Percentiles rank a stretch among this genome's conserved stretches.
Evolutionary conservation across 2,329 filamentous ascomycete genomes (phyloP).

Genomic region (Fusarium concolor): DNA sequence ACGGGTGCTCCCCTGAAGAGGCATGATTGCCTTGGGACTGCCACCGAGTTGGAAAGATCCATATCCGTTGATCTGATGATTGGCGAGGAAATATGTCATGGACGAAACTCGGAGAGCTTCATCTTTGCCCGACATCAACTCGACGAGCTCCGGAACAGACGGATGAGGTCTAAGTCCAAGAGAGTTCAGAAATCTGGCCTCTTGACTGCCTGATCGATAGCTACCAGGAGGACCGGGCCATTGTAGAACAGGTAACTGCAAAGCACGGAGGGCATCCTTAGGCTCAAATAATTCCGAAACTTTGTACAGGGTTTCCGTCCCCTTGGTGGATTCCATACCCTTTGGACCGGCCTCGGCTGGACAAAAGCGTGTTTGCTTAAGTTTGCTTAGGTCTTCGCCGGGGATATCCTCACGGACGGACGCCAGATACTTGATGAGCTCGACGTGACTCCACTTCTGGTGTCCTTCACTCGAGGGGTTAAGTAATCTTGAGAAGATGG

Average conservation of each 20-base stretch:
- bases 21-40: slow-evolving; percentile 73
- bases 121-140: slow-evolving; percentile 77
- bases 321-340: slow-evolving; percentile 65
- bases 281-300: slow-evolving; percentile 87
- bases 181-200: slow-evolving; percentile 77
- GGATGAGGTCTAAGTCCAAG: slow-evolving; percentile 82
- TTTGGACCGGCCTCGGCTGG: slow-evolving; percentile 75
- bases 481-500: slow-evolving; percentile 89
- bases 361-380: slow-evolving; percentile 83
- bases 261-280: slow-evolving; percentile 72
- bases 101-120: slow-evolving; percentile 71
- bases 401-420: slow-evolving; percentile 93
- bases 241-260: slow-evolving; percentile 81
- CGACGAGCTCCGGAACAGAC: slow-evolving; percentile 77
- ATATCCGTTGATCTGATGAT: slow-evolving; percentile 84
- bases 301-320: slow-evolving; percentile 70
- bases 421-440: slow-evolving; percentile 92
- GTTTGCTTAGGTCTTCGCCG: slow-evolving; percentile 78
- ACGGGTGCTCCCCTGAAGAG: slow-evolving; percentile 74
- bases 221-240: slow-evolving; percentile 78
- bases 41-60: slow-evolving; percentile 68
- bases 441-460: slow-evolving; percentile 88
- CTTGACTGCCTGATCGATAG: slow-evolving; percentile 72
- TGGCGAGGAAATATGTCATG: slow-evolving; percentile 84
- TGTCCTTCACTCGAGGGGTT: slow-evolving; percentile 67